Evolutionary conservation across 164 flowering plant species (phyloP).

Genomic region (Chloranthus sessilifolius): DNA sequence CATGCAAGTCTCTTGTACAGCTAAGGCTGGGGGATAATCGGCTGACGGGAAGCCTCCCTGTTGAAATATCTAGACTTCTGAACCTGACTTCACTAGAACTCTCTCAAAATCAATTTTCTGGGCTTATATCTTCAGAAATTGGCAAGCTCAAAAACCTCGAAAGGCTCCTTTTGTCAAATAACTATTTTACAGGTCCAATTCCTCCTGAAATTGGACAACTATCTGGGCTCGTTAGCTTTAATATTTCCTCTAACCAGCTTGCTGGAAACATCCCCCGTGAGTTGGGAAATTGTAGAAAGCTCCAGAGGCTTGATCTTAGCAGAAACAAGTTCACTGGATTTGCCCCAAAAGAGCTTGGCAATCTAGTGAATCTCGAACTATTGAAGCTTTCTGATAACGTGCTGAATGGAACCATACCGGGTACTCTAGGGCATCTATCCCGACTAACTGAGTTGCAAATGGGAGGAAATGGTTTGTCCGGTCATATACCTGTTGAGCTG

Average conservation of each 20-base stretch:
- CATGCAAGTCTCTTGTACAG: constrained; percentile 42
- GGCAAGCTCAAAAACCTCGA: constrained; percentile 38
- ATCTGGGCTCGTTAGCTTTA: constrained; percentile 37
- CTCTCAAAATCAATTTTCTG: constrained; percentile 40
- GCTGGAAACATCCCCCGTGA: constrained; percentile 40
- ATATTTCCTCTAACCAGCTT: constrained; percentile 44
- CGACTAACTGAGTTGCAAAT: constrained; percentile 48
- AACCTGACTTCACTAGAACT: constrained; percentile 47
- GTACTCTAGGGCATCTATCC: constrained; percentile 31
- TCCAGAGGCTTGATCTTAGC: constrained; percentile 55
- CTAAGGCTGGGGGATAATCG: constrained; percentile 41
- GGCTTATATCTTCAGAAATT: constrained; percentile 38
- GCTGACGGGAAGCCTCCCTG: constrained; percentile 50
- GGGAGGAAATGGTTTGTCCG: constrained; percentile 50
- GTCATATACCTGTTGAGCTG: constrained; percentile 36
- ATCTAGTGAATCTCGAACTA: constrained; percentile 38
- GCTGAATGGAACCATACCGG: constrained; percentile 37
- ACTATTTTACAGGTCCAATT: constrained; percentile 34
- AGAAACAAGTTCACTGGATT: constrained; percentile 37
- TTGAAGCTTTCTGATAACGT: constrained; percentile 46
- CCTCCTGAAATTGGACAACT: constrained; percentile 44
- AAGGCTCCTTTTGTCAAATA: constrained; percentile 38
- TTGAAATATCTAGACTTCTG: constrained; percentile 27
- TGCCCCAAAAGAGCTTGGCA: constrained; percentile 39
- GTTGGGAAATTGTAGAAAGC: constrained; percentile 36